phyloP scores from a whole-genome alignment of 495 filamentous ascomycete species.

The Annulohypoxylon maeteangense region DNA sequence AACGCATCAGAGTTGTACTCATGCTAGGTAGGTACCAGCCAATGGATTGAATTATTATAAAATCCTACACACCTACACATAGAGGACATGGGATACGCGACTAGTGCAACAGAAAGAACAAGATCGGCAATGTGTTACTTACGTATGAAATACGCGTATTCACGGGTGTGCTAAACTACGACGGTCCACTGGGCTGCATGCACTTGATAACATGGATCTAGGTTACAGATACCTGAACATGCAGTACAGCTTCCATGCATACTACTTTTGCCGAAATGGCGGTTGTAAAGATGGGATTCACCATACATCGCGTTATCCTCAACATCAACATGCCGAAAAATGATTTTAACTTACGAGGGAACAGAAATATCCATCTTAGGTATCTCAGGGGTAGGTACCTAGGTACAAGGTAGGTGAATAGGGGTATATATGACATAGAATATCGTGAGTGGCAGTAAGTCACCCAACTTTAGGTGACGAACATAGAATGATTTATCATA shows the following conservation, averaged over 20 bases:
- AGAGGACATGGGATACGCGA: not conserved
- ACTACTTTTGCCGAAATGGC: no score
- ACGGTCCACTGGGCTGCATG: not conserved
- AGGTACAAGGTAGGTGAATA: not conserved
- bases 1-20: not conserved
- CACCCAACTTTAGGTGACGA: not conserved
- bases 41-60: not conserved
- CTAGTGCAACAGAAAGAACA: not conserved
- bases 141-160: not conserved
- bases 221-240: no score
- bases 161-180: not conserved
- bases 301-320: no score
- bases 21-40: not conserved
- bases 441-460: not conserved
- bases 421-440: not conserved
- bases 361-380: no score
- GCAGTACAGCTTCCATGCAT: no score
- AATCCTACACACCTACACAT: not conserved
- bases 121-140: not conserved
- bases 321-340: no score
- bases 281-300: no score
- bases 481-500: not conserved
- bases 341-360: no score
- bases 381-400: not conserved
- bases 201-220: not conserved